Percentiles rank a stretch among this genome's conserved stretches.
Conservation (phyloP, 2,329 filamentous ascomycete genomes). For the Calonectria pseudoturangicola region DNA sequence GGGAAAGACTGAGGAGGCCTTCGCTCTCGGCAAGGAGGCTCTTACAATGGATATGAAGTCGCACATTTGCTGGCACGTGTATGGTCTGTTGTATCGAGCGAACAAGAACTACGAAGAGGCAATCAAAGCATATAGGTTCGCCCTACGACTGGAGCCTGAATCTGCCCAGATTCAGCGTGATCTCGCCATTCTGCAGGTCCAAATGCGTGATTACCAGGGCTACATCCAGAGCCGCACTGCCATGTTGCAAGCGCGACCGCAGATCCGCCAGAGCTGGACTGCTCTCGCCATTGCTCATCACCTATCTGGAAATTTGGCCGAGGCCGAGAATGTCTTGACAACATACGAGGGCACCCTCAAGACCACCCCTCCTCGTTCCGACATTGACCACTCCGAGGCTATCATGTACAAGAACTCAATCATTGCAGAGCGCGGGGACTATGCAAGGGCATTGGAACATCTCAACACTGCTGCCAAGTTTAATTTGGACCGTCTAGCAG, state of each 20-base stretch:
- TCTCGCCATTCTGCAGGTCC: conserved; percentile 92
- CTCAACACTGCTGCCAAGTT: conserved; percentile 85
- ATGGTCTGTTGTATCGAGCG: conserved; percentile 92
- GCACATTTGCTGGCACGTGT: conserved; percentile 99
- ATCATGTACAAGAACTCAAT: conserved; percentile 95
- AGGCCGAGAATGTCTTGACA: conserved; percentile 92
- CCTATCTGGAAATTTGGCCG: conserved; percentile 86
- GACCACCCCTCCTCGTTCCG: conserved; percentile 82
- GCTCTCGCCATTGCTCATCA: conserved; percentile 96
- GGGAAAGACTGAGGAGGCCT: conserved; percentile 95
- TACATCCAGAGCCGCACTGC: conserved; percentile 91
- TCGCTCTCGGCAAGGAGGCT: conserved; percentile 92
- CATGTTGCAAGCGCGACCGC: conserved; percentile 90
- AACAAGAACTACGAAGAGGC: conserved; percentile 99
- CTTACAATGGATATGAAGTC: conserved; percentile 98
- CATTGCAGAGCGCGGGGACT: conserved; percentile 92
- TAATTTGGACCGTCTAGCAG: conserved; percentile 87
- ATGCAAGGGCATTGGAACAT: conserved; percentile 89
- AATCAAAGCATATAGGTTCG: conserved; percentile 99
- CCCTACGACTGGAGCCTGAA: conserved; percentile 93
- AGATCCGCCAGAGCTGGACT: conserved; percentile 95
- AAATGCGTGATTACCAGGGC: conserved; percentile 96
- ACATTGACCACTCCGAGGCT: conserved; percentile 95
- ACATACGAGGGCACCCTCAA: conserved; percentile 97
- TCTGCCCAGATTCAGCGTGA: conserved; percentile 96